Base-by-base conservation (phyloP, 139 green algal species). In the Deuterostichococcus epilithicus region DNA sequence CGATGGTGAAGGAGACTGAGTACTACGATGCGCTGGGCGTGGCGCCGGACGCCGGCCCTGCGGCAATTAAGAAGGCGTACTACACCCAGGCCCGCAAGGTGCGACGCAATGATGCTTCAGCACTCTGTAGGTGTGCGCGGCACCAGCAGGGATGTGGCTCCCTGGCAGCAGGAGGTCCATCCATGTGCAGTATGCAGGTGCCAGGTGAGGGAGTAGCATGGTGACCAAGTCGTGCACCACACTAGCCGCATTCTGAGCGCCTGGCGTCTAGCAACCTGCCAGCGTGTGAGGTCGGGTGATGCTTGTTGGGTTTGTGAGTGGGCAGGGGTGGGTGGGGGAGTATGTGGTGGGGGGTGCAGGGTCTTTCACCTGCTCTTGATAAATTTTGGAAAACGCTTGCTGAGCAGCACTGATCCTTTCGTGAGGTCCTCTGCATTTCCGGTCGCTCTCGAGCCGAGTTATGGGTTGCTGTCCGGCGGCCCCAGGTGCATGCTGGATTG, bases 1-100 rank as follows among this genome's bases (percentile, higher is more conserved):
- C 33, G 36, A 85, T 85, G 81, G 82, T 86, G 52, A 83, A 80
- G 34, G 85, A 90, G 15, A 86, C 80, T 6, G 81, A 79, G 5
- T 92, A 82, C 52, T 94, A 94, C 77, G 87, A 92, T 22, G 36
- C 87, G 33, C 73, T 92, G 47, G 83, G 89, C 39, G 89, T 97
- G 0, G 10, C 75, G 0, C 78, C 78, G 0, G 82, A 91, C 52
- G 91, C 92, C 5, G 83, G 82, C 0, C 71, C 80, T 2, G 89
- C 84, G 1, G 80, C 88, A 22, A 94, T 98, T 76, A 97, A 96
- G 78, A 92, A 92, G 63, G 83, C 90, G 33, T 98, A 98, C 82
- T 98, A 97, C 82, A 5, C 92, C 3, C 78, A 91, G 68, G 93
- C 94, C 0, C 79, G 90, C 34, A 89, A 89, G 73, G 70, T 87